Evolutionary conservation across 495 filamentous ascomycete genomes (phyloP).

Genomic region (Aspergillus olivimuriae): DNA sequence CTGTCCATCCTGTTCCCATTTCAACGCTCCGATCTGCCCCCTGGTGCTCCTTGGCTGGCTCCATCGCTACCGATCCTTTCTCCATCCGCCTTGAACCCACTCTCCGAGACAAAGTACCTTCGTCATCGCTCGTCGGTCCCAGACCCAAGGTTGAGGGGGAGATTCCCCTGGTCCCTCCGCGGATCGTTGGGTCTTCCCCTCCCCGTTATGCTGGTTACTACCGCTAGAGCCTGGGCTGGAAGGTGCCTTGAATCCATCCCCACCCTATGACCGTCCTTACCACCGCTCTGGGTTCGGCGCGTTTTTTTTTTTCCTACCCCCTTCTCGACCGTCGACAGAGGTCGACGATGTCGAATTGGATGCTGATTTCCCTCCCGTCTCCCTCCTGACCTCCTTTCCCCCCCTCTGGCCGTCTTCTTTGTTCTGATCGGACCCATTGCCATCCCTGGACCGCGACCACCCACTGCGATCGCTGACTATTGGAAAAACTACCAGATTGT

Average conservation of each 20-base stretch:
- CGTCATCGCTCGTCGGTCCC: too few relatives aligned
- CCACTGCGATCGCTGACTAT: conserved; percentile 2
- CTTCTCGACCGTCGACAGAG: neutral
- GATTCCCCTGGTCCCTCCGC: neutral
- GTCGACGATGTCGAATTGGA: too few relatives aligned
- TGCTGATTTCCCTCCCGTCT: neutral
- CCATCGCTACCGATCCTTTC: too few relatives aligned
- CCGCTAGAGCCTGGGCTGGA: neutral
- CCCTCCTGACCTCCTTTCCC: conserved; percentile 1
- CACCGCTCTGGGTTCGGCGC: neutral
- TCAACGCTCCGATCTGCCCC: too few relatives aligned
- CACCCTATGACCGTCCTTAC: neutral
- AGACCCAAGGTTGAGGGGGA: too few relatives aligned
- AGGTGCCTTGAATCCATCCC: neutral
- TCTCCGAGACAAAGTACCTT: too few relatives aligned
- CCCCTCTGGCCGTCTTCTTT: neutral
- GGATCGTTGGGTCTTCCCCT: neutral
- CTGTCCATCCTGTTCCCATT: too few relatives aligned
- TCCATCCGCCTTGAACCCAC: too few relatives aligned
- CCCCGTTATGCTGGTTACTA: neutral
- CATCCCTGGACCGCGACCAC: too few relatives aligned
- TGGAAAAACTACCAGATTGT: conserved; percentile 3
- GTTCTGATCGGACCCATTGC: too few relatives aligned
- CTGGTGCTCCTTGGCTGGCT: too few relatives aligned
- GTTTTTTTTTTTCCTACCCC: conserved; percentile 2